Evolutionary conservation across 1,284 basidiomycete species (phyloP), one percentile per base, ranked within the genome.

Genomic region (Moniliella sp.): DNA sequence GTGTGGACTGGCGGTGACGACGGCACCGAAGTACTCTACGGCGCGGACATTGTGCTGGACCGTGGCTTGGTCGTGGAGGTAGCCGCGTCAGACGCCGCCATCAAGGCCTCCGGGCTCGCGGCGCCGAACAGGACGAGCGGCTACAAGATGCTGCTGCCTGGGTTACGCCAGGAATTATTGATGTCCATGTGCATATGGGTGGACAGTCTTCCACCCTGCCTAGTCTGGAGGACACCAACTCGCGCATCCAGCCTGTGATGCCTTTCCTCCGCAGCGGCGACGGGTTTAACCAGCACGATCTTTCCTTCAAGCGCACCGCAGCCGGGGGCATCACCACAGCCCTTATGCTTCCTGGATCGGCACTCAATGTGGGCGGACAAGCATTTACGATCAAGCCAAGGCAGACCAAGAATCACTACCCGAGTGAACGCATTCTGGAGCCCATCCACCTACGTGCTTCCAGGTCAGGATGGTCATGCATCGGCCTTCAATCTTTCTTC

Each of bases 171-270:
- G 60, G 71, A 10, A 68, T 76, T 31, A 73, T 81, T 23, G 77
- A 81, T 51, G 62, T 81, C 40, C 74, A 86, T 60, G 77, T 76
- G 1, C 80, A 83, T 51, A 61, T 81, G 13, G 80, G 77, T 4
- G 46, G 36, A 3, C 34, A 37, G 1, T 15, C 48, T 26, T 45
- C 48, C 10, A 11, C 26, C 7, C 31, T 48, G 7, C 23, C 26
- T 63, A 72, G 71, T 12, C 62, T 69, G 5, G 44, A 62, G 27
- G 73, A 75, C 46, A 58, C 65, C 64, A 73, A 43, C 35, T 46
- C 42, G 28, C 35, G 32, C 28, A 34, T 35, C 27, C 73, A 71
- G 0, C 70, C 73, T 5, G 65, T 70, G 36, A 53, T 69, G 9
- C 75, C 77, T 5, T 73, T 70, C 67, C 63, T 75, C 3, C 66